Conservation (phyloP, 2,329 filamentous ascomycete genomes). For the Monilinia vaccinii-corymbosi region DNA sequence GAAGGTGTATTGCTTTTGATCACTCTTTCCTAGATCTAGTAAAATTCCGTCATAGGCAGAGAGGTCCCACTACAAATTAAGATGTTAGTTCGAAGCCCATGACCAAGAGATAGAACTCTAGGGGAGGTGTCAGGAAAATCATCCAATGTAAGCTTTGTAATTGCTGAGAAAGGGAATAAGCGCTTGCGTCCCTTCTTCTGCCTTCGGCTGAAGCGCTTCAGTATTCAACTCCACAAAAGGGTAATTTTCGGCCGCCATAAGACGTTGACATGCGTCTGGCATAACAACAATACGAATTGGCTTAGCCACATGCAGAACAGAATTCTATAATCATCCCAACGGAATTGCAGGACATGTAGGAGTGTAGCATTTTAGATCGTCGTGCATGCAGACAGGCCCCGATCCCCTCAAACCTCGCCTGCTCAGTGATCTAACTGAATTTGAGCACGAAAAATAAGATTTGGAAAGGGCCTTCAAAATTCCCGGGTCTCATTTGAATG, state of each 20-base stretch:
- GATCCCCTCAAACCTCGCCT: background rate
- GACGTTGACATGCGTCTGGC: background rate
- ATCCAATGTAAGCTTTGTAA: background rate
- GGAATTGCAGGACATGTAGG: background rate
- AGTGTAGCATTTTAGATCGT: background rate
- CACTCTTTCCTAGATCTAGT: constrained; percentile 42
- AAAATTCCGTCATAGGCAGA: constrained; percentile 51
- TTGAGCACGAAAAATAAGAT: background rate
- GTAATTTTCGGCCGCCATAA: background rate
- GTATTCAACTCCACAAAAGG: background rate
- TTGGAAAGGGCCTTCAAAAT: background rate
- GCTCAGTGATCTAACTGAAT: background rate
- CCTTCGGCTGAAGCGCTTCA: background rate
- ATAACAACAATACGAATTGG: background rate
- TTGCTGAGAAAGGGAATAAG: background rate
- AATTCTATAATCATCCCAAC: background rate
- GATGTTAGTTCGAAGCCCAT: background rate
- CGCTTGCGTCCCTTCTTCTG: background rate
- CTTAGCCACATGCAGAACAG: background rate
- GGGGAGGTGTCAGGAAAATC: background rate
- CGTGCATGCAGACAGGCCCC: background rate
- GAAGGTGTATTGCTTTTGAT: constrained; percentile 63
- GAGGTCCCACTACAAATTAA: constrained; percentile 48
- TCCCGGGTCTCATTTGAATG: background rate
- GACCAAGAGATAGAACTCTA: background rate